These are phyloP conservation scores for Pseudoneurospora amorphoporcata DNA, from an alignment of 495 filamentous ascomycete species.

Conservation along the genomic window DNA sequence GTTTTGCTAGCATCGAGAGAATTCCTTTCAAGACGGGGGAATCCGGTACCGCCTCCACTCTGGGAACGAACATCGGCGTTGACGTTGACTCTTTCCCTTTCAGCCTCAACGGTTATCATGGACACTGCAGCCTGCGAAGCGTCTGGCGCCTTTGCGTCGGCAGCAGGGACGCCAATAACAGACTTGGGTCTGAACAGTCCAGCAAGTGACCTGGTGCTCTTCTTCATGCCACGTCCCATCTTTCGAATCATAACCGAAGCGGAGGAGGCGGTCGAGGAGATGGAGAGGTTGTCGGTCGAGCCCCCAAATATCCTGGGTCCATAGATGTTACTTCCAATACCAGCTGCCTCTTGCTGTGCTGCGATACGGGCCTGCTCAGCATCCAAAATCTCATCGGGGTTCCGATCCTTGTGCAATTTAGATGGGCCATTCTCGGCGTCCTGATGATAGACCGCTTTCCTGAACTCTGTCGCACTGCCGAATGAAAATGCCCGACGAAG, in stretches of 20 bases:
- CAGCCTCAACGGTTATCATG: constrained; percentile 92
- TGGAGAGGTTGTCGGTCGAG: constrained; percentile 92
- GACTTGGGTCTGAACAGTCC: constrained; percentile 95
- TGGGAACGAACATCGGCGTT: constrained; percentile 62
- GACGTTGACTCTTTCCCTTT: constrained; percentile 73
- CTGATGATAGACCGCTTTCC: constrained; percentile 58
- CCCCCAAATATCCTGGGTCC: constrained; percentile 80
- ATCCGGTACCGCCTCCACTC: constrained; percentile 65
- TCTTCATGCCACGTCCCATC: constrained; percentile 98
- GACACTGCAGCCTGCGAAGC: constrained; percentile 71
- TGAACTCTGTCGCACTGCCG: constrained; percentile 86
- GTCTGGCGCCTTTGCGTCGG: constrained; percentile 55
- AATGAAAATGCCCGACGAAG: constrained; percentile 93
- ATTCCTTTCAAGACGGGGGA: constrained; percentile 77
- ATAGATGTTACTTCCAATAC: constrained; percentile 90
- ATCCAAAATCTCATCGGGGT: constrained; percentile 54
- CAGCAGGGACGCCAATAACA: constrained; percentile 61
- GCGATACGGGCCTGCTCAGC: constrained; percentile 86
- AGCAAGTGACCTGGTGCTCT: constrained; percentile 77
- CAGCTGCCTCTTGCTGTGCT: constrained; percentile 79
- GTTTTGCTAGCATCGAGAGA: constrained; percentile 51
- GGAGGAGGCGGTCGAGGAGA: constrained; percentile 95
- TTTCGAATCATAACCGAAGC: constrained; percentile 99
- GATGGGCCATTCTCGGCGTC: constrained; percentile 44
- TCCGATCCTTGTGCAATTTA: constrained; percentile 62